These are phyloP conservation scores for Ananas comosus DNA, from an alignment of 176 grass and related monocot genomes.

Conservation along the genomic window DNA sequence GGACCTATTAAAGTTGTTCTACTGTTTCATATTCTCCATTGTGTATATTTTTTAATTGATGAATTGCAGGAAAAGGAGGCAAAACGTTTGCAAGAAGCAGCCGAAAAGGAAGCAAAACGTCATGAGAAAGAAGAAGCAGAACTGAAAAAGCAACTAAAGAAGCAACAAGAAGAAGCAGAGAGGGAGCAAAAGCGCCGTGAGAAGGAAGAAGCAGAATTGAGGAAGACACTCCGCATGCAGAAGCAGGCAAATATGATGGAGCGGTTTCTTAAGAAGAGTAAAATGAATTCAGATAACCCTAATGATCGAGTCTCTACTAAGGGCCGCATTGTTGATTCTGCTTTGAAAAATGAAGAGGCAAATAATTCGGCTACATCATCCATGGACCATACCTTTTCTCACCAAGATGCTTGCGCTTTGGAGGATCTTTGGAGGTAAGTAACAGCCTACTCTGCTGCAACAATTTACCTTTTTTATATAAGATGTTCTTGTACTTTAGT, in stretches of 20 bases:
- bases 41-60: constrained; percentile 28
- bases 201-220: constrained; percentile 73
- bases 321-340: constrained; percentile 4
- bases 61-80: constrained; percentile 58
- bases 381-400: constrained; percentile 68
- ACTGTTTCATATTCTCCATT: not conserved
- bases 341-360: constrained; percentile 26
- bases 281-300: constrained; percentile 30
- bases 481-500: not conserved
- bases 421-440: constrained; percentile 68
- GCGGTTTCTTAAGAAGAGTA: constrained; percentile 58
- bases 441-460: constrained; percentile 5
- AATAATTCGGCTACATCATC: constrained; percentile 42
- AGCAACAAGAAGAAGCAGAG: constrained; percentile 67
- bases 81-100: constrained; percentile 62
- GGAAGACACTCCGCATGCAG: constrained; percentile 51
- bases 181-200: constrained; percentile 68
- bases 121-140: constrained; percentile 87
- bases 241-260: constrained; percentile 96
- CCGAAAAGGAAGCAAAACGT: constrained; percentile 63
- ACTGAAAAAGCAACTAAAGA: constrained; percentile 67
- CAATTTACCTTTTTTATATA: not conserved
- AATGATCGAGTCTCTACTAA: constrained; percentile 23
- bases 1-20: constrained; percentile 6
- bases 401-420: constrained; percentile 32